Base-by-base conservation (phyloP, 176 grass and related monocot species). In the Bolboschoenus planiculmis region DNA sequence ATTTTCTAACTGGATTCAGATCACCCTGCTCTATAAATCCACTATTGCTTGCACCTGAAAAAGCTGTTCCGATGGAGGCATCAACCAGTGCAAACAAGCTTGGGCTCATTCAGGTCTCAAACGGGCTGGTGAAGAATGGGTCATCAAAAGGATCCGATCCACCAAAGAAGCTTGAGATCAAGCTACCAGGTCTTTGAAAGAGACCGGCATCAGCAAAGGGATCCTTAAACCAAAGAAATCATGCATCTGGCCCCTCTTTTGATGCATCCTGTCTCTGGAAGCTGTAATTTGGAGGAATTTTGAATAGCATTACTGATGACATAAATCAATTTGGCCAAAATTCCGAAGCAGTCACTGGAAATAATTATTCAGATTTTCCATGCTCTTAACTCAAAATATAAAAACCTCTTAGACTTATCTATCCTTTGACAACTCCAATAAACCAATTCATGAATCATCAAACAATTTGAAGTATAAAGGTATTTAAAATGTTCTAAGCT, bases 61-160 rank as follows among this genome's bases (percentile, higher is more conserved):
- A 63, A 26, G 62, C n/a, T 79, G 27, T 34, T 63, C 83, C 10
- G 24, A 53, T 67, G 30, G 30, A 39, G 34, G 56, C 66, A 84
- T 86, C 78, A 57, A 91, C 75, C 42, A 83, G 86, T 54, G 76
- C 56, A 72, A 90, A 73, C 59, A 91, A 78, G 76, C 79, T 87
- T 35, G 85, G 79, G 76, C 62, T 83, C 90, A 92, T 87, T 84
- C 92, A 39, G 83, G 56, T 55, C 71, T 84, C 85, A 78, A 94
- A 90, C 9, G 90, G 86, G 23, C 86, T 89, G 13, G 80, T 78
- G 53, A 97, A 89, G 83, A 94, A 97, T 39, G 85, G 86, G 79
- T 94, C 88, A 65, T 92, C 88, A 56, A 91, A 91, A 7, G 91
- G 90, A 83, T 78, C 84, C 46, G 56, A 48, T 46, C 90, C 91